Conservation (phyloP, 2,329 filamentous ascomycete genomes). For the Cercospora sesami region DNA sequence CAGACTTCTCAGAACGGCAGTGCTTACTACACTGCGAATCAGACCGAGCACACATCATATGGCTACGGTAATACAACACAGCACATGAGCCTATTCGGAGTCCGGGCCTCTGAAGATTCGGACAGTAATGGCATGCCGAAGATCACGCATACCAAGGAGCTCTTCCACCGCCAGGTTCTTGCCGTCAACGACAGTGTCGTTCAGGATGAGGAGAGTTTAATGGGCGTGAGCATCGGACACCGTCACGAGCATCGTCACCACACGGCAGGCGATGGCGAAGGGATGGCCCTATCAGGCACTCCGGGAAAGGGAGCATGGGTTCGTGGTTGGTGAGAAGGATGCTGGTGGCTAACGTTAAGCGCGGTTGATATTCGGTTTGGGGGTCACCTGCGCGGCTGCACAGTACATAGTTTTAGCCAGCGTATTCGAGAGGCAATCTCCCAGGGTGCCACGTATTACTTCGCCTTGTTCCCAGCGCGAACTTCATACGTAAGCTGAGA, state of each 20-base stretch:
- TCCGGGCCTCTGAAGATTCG: slow-evolving; percentile 29
- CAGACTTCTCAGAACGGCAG: slow-evolving; percentile 59
- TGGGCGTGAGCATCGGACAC: slow-evolving; percentile 21
- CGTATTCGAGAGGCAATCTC: not conserved
- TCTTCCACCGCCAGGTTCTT: slow-evolving; percentile 60
- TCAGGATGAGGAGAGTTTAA: slow-evolving; percentile 48
- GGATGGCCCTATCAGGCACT: slow-evolving; percentile 22
- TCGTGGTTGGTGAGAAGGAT: slow-evolving; percentile 12
- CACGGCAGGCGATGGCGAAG: slow-evolving; percentile 9
- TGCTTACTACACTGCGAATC: slow-evolving; percentile 55
- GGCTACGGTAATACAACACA: slow-evolving; percentile 61
- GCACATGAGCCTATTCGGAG: slow-evolving; percentile 56
- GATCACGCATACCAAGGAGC: slow-evolving; percentile 38
- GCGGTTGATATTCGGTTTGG: slow-evolving; percentile 15
- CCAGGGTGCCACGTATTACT: not conserved
- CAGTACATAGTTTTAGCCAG: not conserved
- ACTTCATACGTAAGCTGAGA: not conserved
- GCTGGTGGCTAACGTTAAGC: slow-evolving; percentile 20
- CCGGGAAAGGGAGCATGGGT: slow-evolving; percentile 24
- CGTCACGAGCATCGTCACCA: slow-evolving; percentile 16
- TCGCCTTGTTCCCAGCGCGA: not conserved
- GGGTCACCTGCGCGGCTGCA: not conserved
- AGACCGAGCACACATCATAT: slow-evolving; percentile 50
- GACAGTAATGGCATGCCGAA: slow-evolving; percentile 16
- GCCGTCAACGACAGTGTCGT: slow-evolving; percentile 57